Evolutionary conservation across 345 rosid genomes (phyloP).

Genomic region (Psidium guajava): DNA sequence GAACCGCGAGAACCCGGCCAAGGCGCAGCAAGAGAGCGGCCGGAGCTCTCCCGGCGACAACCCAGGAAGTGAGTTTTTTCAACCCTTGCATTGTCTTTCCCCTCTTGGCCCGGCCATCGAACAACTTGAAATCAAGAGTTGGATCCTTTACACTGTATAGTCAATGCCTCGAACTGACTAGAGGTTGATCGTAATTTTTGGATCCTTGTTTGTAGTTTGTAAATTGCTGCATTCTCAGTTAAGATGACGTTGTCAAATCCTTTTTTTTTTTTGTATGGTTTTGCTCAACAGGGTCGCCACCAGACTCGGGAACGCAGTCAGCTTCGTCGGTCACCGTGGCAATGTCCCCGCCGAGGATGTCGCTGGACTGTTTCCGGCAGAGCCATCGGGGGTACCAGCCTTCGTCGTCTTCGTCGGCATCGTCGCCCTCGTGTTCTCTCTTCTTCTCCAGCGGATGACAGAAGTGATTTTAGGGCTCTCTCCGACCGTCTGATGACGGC

Average conservation of each 20-base stretch:
- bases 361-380: conserved; percentile 74
- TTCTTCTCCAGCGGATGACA: conserved; percentile 53
- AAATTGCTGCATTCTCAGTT: not conserved
- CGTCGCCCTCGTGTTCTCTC: conserved; percentile 59
- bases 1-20: conserved; percentile 24
- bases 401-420: conserved; percentile 24
- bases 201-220: not conserved
- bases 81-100: not conserved
- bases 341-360: conserved; percentile 57
- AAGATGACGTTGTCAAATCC: not conserved
- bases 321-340: conserved; percentile 51
- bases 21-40: conserved; percentile 17
- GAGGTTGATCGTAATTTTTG: too few relatives aligned
- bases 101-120: not conserved
- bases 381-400: conserved; percentile 26
- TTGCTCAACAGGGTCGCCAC: conserved; percentile 30
- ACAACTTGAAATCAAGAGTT: not conserved
- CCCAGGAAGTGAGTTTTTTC: conserved; percentile 14
- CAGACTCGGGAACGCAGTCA: conserved; percentile 49
- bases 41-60: conserved; percentile 28
- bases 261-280: not conserved
- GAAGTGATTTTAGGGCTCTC: too few relatives aligned
- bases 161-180: not conserved
- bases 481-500: not conserved
- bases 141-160: not conserved